Conservation (phyloP, 2,329 filamentous ascomycete species). For the Dactylellina cionopaga region DNA sequence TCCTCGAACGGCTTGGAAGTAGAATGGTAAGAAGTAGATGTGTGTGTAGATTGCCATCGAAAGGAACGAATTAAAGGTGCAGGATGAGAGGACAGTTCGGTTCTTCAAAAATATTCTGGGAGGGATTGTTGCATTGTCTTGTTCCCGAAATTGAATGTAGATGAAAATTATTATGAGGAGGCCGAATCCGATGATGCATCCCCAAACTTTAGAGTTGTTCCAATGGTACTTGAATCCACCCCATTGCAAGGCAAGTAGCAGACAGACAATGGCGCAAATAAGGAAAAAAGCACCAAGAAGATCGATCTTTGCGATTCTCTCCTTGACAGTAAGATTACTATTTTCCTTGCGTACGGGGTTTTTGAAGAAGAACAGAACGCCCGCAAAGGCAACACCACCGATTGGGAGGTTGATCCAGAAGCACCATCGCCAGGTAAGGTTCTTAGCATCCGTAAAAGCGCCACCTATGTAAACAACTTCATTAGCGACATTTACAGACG, state of each 20-base stretch:
- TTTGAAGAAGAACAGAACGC: slow-evolving; percentile 61
- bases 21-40: slow-evolving; percentile 63
- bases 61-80: slow-evolving; percentile 59
- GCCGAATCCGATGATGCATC: slow-evolving; percentile 54
- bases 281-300: slow-evolving; percentile 59
- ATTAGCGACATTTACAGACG: too few relatives aligned
- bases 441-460: slow-evolving; percentile 60
- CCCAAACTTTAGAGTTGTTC: slow-evolving; percentile 52
- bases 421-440: slow-evolving; percentile 66
- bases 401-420: slow-evolving; percentile 63
- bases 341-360: slow-evolving; percentile 55
- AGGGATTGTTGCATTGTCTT: slow-evolving; percentile 61
- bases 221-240: slow-evolving; percentile 58
- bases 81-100: slow-evolving; percentile 58
- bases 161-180: slow-evolving; percentile 59
- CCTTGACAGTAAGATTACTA: slow-evolving; percentile 52
- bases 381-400: slow-evolving; percentile 59
- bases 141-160: slow-evolving; percentile 58
- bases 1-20: slow-evolving; percentile 64
- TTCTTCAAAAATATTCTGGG: slow-evolving; percentile 61
- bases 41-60: slow-evolving; percentile 60
- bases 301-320: slow-evolving; percentile 59
- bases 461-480: too few relatives aligned
- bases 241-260: slow-evolving; percentile 60
- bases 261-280: slow-evolving; percentile 58